Evolutionary conservation across 139 green algal species (phyloP).

Genomic region (Monoraphidium neglectum): DNA sequence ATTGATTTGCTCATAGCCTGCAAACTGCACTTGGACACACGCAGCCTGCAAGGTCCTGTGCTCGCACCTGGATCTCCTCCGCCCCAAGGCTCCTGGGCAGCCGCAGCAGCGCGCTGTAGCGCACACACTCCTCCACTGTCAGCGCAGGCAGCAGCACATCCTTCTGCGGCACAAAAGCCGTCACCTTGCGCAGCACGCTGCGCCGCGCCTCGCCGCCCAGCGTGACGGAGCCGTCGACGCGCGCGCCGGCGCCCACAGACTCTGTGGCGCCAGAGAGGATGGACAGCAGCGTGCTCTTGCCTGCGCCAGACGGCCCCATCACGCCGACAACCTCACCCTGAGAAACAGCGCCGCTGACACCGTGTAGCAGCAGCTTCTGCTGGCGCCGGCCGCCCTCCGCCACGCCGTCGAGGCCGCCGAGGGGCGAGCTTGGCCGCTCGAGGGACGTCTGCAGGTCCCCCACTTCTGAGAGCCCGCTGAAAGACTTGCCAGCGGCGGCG

Average conservation of each 20-base stretch:
- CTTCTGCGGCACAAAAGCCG: conserved; percentile 59
- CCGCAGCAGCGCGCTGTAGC: conserved; percentile 58
- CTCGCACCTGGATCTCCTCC: conserved; percentile 4
- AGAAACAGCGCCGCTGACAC: not conserved
- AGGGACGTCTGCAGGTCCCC: not conserved
- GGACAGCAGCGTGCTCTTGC: conserved; percentile 60
- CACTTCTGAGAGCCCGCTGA: no score
- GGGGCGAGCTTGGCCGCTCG: no score
- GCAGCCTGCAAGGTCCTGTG: not conserved
- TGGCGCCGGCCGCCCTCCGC: not conserved
- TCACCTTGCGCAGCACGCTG: conserved; percentile 25
- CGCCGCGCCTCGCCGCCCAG: conserved; percentile 32
- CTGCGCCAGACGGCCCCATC: conserved; percentile 38
- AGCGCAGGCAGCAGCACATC: conserved; percentile 56
- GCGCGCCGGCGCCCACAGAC: not conserved
- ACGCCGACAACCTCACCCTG: conserved; percentile 30
- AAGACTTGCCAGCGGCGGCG: no score
- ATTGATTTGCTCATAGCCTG: not conserved
- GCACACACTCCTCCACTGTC: conserved; percentile 60
- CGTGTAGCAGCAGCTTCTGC: not conserved
- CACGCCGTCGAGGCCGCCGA: not conserved
- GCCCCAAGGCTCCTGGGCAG: conserved; percentile 21
- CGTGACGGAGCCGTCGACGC: conserved; percentile 18
- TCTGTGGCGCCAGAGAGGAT: conserved; percentile 31
- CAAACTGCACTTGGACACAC: not conserved